Evolutionary conservation across 805 yeast species (phyloP), one percentile per base, ranked within the genome.

Genomic region (Wickerhamomyces bisporus): DNA sequence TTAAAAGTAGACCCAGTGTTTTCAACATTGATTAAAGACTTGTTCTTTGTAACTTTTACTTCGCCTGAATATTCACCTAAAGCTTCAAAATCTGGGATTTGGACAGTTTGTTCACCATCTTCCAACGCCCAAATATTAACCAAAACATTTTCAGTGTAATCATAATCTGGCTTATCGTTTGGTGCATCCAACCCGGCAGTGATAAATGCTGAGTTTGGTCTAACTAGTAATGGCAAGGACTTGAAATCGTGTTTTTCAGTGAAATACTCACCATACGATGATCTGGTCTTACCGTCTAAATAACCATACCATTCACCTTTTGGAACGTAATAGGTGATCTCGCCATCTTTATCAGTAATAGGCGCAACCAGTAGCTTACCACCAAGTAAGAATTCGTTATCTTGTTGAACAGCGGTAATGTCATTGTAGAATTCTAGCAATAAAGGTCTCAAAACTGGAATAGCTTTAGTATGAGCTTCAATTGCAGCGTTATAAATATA

Each of bases 281-380:
- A 39, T 41, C 53, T 48, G 18, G 41, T 27, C 18, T 36, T 28
- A 19, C 53, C 50, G 26, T 46, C 53, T 37, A 48, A 27, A 34
- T 46, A 48, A 14, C 53, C 53, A 25, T 48, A 46, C 50, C 49
- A 48, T 14, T 45, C 40, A 26, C 53, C 53, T 35, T 40, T 39
- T 38, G 53, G 53, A 15, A 47, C 26, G 35, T 48, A 48, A 34
- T 46, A 48, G 12, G 44, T 43, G 11, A 48, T 43, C n/a, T 37
- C 43, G 35, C 41, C 40, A 24, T 47, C 49, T 23, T 35, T 34
- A 24, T 43, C 37, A 26, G 35, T 18, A 11, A 48, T 30, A 28
- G 53, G 53, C 6, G 50, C 53, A 28, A 48, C 53, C 5, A 46
- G 39, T 34, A 48, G 32, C 26, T 31, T 40, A 36, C 47, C 53